Base-by-base conservation (phyloP, 2,329 filamentous ascomycete species). In the Botryosphaeria dothidea region DNA sequence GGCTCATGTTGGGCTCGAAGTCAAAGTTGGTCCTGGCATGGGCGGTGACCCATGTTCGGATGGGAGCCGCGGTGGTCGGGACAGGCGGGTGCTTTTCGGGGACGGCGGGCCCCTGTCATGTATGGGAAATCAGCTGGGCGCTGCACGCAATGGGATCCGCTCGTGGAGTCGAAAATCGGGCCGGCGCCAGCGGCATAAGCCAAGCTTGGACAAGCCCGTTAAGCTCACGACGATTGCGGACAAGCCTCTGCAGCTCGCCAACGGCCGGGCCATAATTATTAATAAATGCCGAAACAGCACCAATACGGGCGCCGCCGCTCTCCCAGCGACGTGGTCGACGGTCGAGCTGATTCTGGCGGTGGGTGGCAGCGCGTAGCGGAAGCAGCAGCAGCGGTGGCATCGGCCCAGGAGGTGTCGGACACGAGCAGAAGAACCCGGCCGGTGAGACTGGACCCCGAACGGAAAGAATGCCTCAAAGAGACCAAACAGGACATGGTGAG, bases 121-220 rank as follows among this genome's bases (percentile, higher is more conserved):
- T 60, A 60, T 17, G 56, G 56, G 11, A 45, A 60, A 60, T 60
- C 56, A 15, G 41, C 56, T 46, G 41, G 56, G 56, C 41, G 38
- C 38, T 62, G 58, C 58, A 51, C 19, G 58, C 58, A 62, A 62
- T 62, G 45, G 27, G 58, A 36, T 62, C 58, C 58, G 58, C 58
- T 51, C 34, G 45, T 48, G 58, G 43, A 62, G 56, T n/a, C 17
- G 13, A 29, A 49, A 62, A 48, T 62, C 43, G 58, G 58, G 58
- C 58, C 43, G 58, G 34, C 11, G 25, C 58, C 46, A 49, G 43
- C 58, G 21, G 45, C 17, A 13, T 15, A 11, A 4, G 58, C 58
- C 58, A 62, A 62, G 58, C 43, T 19, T 41, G 43, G 45, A 38
- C 58, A 62, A 61, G 57, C 57, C 29, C 25, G 57, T 61, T 29